These are phyloP conservation scores for Odontarrhena argentea DNA, from an alignment of 345 rosid species.

Conservation along the genomic window DNA sequence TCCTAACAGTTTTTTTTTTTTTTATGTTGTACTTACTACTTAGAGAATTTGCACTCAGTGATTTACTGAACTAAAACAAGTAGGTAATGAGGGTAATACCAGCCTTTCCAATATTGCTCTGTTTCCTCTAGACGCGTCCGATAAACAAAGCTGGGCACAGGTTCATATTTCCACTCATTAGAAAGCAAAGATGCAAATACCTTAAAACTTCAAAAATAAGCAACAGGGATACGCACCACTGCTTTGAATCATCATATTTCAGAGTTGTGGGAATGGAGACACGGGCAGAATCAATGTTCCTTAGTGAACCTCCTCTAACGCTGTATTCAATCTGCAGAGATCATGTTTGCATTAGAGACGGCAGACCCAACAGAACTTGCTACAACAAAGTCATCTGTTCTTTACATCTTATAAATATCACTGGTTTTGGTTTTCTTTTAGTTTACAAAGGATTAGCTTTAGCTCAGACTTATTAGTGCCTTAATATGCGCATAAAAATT, in stretches of 20 bases:
- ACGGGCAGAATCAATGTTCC: constrained; percentile 94
- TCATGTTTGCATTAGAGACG: constrained; percentile 4
- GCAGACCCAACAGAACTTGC: constrained; percentile 2
- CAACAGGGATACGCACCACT: constrained; percentile 57
- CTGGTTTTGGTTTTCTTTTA: neutral
- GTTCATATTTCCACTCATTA: constrained; percentile 28
- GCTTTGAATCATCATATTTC: constrained; percentile 71
- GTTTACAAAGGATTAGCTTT: neutral
- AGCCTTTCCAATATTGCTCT: constrained; percentile 96
- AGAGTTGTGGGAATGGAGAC: constrained; percentile 81
- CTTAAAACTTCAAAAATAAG: neutral
- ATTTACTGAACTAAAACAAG: neutral
- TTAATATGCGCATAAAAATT: neutral
- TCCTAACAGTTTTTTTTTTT: constrained; percentile 1
- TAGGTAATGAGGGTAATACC: constrained; percentile 49
- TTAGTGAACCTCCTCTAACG: constrained; percentile 78
- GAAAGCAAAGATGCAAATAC: constrained; percentile 20
- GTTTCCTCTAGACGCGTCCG: constrained; percentile 76
- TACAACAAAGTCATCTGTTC: neutral
- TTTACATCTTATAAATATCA: neutral
- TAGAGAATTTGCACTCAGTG: neutral
- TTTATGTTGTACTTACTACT: neutral
- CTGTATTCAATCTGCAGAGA: constrained; percentile 78
- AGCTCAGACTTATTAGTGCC: neutral
- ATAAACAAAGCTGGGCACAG: constrained; percentile 63